Evolutionary conservation across 257 asterid genomes (phyloP).

Genomic region (Handroanthus guayacan): DNA sequence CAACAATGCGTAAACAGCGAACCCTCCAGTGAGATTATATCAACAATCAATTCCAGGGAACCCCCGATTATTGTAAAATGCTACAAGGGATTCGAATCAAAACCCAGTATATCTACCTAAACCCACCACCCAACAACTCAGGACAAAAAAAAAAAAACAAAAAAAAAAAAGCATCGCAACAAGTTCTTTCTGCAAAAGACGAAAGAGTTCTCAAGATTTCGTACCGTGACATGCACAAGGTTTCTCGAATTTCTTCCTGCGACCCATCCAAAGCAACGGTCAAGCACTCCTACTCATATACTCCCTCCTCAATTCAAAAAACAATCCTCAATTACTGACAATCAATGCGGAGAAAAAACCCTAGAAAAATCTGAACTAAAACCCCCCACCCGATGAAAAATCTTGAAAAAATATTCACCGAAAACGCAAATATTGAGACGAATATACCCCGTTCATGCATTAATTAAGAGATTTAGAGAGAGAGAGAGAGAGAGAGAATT

Average conservation of each 20-base stretch:
- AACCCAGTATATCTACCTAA: slow-evolving; percentile 20
- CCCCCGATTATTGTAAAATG: slow-evolving; percentile 35
- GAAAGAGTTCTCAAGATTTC: slow-evolving; percentile 6
- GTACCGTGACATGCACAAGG: slow-evolving; percentile 48
- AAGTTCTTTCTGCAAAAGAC: neutral
- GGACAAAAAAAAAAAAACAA: neutral
- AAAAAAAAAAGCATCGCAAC: slow-evolving; percentile 7
- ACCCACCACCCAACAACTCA: slow-evolving; percentile 1
- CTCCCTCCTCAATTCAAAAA: slow-evolving; percentile 30
- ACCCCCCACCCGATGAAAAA: slow-evolving; percentile 22
- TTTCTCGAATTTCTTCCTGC: slow-evolving; percentile 46
- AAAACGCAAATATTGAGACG: neutral
- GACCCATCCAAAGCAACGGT: slow-evolving; percentile 43
- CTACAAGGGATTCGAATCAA: slow-evolving; percentile 47
- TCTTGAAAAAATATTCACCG: slow-evolving; percentile 8
- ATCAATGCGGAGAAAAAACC: slow-evolving; percentile 33
- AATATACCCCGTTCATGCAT: slow-evolving; percentile 32
- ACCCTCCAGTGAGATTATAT: slow-evolving; percentile 25
- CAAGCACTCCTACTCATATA: slow-evolving; percentile 13
- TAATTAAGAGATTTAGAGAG: slow-evolving; percentile 39
- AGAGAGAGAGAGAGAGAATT: slow-evolving; percentile 17
- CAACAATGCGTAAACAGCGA: slow-evolving; percentile 15
- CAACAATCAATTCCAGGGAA: neutral
- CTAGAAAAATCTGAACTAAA: slow-evolving; percentile 42
- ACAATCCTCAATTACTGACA: slow-evolving; percentile 19